Conservation (phyloP, 257 asterid species). For the Linderniella brevidens region DNA sequence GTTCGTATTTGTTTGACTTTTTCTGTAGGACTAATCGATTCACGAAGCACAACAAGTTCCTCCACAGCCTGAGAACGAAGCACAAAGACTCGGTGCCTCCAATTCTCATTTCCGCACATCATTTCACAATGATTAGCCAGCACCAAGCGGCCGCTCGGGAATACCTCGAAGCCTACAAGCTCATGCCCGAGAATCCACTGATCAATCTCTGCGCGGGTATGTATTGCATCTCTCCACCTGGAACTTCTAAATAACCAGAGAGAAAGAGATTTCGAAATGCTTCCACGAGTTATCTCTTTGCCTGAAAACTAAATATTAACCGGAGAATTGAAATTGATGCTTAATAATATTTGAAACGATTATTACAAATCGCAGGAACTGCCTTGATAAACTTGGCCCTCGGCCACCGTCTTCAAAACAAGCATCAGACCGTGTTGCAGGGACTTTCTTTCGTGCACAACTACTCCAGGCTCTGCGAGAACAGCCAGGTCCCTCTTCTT, state of each 20-base stretch:
- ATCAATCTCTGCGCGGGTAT: slow-evolving; percentile 70
- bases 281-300: slow-evolving; percentile 1
- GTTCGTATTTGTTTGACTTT: background rate
- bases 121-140: slow-evolving; percentile 62
- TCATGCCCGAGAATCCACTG: slow-evolving; percentile 60
- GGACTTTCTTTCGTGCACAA: slow-evolving; percentile 67
- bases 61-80: slow-evolving; percentile 38
- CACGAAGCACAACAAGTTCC: slow-evolving; percentile 45
- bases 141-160: slow-evolving; percentile 76
- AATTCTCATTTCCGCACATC: slow-evolving; percentile 56
- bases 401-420: slow-evolving; percentile 63
- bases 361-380: no score
- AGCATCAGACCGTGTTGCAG: slow-evolving; percentile 64
- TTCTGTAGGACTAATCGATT: slow-evolving; percentile 23
- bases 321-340: no score
- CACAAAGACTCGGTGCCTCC: slow-evolving; percentile 60
- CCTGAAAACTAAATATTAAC: no score
- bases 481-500: slow-evolving; percentile 37
- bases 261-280: slow-evolving; percentile 1
- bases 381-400: slow-evolving; percentile 70
- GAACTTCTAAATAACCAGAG: background rate
- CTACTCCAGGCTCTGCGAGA: slow-evolving; percentile 30
- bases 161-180: slow-evolving; percentile 58
- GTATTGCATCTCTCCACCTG: slow-evolving; percentile 7
- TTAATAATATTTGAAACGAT: no score